Evolutionary conservation across 768 basidiomycete species (phyloP), one percentile per base, ranked within the genome.

Genomic region (Phylloporus sp.): DNA sequence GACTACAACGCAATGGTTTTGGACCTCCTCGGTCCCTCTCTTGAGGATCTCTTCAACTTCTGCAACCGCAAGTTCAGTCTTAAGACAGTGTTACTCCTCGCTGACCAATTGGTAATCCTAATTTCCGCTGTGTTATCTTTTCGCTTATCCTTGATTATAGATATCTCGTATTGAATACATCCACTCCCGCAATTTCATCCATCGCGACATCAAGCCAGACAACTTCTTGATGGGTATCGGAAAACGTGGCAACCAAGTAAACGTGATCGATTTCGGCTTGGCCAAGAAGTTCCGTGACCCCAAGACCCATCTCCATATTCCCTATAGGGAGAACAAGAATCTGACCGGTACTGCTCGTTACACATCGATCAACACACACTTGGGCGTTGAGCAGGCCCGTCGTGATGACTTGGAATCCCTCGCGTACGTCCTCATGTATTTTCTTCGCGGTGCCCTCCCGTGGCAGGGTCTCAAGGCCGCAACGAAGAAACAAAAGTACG

Each of bases 401-500:
- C 89, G 95, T 51, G 95, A 99, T 69, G 97, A 98, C 68, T 81
- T 98, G 61, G 95, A 99, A 71, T 97, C 95, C 2, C 87, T 99
- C 54, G 95, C 95, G 53, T 99, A 99, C 66, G 97, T 98, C 22
- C 83, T 99, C 61, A 97, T 99, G 95, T 99, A 99, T 79, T 99
- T 99, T 84, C 87, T 99, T 58, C 93, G 95, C 58, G 97, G 95
- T 44, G 88, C 92, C 50, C 83, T 99, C 39, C 95, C 95, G 28
- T 99, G 95, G 95, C 97, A 99, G 72, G 97, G 97, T 53, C 84
- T 99, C 69, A 99, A 99, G 78, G 97, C 97, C 54, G 95, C 95
- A 35, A 99, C 97, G 53, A 99, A 99, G 91, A 99, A 99, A 84
- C 97, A 99, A 80, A 99, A 99, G 78, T 98, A 98, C 72, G 97